Conservation (phyloP, 176 grass and related monocot genomes). For the Triticum dicoccoides region DNA sequence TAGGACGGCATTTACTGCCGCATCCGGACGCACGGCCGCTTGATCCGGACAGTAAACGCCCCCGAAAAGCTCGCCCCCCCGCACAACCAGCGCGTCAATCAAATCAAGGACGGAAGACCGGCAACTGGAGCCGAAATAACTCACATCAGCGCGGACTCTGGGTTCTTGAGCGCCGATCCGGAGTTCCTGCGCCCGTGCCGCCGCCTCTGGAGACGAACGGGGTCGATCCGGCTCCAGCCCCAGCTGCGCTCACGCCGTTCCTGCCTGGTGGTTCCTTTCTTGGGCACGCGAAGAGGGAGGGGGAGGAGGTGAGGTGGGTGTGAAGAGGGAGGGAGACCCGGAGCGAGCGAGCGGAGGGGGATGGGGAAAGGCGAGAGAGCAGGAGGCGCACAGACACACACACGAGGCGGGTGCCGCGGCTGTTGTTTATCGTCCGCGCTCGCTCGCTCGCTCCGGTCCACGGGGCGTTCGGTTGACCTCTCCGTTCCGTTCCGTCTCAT, state of each 20-base stretch:
- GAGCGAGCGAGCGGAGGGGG: not conserved
- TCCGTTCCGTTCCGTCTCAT: constrained; percentile 2
- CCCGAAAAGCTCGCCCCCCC: not conserved
- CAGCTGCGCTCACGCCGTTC: not conserved
- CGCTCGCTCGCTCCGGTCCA: not conserved
- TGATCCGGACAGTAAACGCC: not conserved
- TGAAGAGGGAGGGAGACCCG: not conserved
- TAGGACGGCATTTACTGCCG: not conserved
- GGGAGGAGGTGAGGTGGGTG: not conserved
- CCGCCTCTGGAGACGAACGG: not conserved
- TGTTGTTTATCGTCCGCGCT: constrained; percentile 31
- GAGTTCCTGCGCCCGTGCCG: not conserved
- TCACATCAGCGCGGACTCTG: not conserved
- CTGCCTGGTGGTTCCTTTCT: not conserved
- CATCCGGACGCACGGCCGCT: not conserved
- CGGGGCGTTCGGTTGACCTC: constrained; percentile 23
- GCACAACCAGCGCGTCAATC: not conserved
- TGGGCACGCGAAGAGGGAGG: not conserved
- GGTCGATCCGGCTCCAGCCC: not conserved
- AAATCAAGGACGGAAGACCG: not conserved
- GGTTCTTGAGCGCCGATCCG: not conserved
- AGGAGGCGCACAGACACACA: not conserved
- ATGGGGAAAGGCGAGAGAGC: not conserved
- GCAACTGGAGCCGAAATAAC: not conserved
- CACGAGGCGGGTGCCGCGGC: constrained; percentile 3